Evolutionary conservation across 164 flowering plant genomes (phyloP).

Genomic region (Litsea cubeba): DNA sequence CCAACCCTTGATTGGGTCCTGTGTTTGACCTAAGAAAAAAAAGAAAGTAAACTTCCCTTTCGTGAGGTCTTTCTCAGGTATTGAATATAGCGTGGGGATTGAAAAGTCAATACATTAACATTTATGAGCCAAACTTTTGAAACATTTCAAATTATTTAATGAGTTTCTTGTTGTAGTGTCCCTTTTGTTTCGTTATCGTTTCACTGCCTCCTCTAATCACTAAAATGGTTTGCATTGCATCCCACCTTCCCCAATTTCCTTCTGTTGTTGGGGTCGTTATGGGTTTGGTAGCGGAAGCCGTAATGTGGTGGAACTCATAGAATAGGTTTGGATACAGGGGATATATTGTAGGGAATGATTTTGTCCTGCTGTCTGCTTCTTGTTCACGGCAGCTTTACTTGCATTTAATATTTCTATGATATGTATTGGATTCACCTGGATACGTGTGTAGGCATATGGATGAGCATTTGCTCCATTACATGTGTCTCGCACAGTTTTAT

Average conservation of each 20-base stretch:
- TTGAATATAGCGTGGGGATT: not conserved
- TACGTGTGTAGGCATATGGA: too few relatives aligned
- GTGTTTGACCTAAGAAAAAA: conserved; percentile 3
- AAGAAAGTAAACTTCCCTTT: not conserved
- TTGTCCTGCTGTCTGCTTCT: too few relatives aligned
- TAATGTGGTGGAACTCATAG: not conserved
- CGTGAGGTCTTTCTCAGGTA: not conserved
- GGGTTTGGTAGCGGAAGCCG: not conserved
- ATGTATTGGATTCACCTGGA: too few relatives aligned
- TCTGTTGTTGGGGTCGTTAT: conserved; percentile 1
- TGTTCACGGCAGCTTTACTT: too few relatives aligned
- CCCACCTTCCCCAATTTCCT: not conserved
- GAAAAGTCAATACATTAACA: not conserved
- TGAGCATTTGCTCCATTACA: too few relatives aligned
- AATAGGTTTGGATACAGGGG: not conserved
- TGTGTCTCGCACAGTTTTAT: too few relatives aligned
- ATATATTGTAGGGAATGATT: conserved; percentile 20
- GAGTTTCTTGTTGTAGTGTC: not conserved
- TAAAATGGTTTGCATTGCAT: not conserved
- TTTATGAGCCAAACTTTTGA: not conserved
- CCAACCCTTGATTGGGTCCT: not conserved
- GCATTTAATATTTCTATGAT: too few relatives aligned
- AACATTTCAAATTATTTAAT: not conserved
- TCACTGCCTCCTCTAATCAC: too few relatives aligned
- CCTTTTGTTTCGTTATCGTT: too few relatives aligned